Base-by-base conservation (phyloP, 495 filamentous ascomycete species). In the Oleoguttula mirabilis region DNA sequence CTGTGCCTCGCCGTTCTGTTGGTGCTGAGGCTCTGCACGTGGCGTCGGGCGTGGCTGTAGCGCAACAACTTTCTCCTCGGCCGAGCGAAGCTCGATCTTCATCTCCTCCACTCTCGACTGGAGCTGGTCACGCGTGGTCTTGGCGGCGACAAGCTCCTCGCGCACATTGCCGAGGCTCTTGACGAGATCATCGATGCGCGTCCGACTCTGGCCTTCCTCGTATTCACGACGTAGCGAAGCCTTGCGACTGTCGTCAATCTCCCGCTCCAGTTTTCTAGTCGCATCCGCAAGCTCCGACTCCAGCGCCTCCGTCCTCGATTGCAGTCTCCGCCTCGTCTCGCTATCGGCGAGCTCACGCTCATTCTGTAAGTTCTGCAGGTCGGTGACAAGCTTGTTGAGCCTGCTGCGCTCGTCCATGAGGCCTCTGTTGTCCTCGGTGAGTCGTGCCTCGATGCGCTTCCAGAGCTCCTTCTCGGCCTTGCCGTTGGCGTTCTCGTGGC, bases 391-490 rank as follows among this genome's bases (percentile, higher is more conserved):
- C 32, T 69, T 73, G 56, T 93, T 90, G 2, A 96, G 76, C 17
- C 85, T 73, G 28, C 71, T 67, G 31, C 80, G 78, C 56, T 98
- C 92, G 45, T 92, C 81, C 24, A 80, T 66, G n/a, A 95, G 66
- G 10, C 65, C 73, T 47, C 87, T 82, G 39, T 85, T 92, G 47
- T 96, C 92, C 35, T 87, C 82, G 46, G 68, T 79, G 15, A 95
- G 68, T 27, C 92, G 74, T 48, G 82, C 79, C 56, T 96, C 85
- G 43, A 95, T 88, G 34, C 73, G 82, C 63, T 88, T 93, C 82
- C 79, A 88, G 17, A 96, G 67, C 3, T 79, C 77, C 59, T 88
- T 92, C 55, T 95, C 88, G 0, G 88, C 88, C 59, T 88, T 92
- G 10, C 94, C 75, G 58, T 94, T 94, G 15, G 86, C 82, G 45